A percentile compares a stretch with the other conserved stretches of the same genome.
Evolutionary conservation across 1,284 basidiomycete species (phyloP).

Genomic region (Heterobasidion annosum): DNA sequence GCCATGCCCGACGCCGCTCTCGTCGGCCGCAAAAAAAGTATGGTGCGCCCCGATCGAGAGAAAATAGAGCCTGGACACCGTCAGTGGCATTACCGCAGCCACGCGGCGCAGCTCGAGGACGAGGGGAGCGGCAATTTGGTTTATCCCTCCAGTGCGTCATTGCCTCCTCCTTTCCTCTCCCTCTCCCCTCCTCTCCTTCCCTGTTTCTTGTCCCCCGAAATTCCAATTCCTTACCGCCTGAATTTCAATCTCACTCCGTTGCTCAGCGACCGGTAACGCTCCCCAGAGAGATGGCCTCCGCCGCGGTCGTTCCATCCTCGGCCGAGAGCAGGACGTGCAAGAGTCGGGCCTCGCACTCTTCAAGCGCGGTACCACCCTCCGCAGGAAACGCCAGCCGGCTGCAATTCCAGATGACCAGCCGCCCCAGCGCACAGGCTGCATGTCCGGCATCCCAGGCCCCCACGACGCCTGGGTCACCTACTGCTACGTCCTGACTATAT

Average conservation of each 20-base stretch:
- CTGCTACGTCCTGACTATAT: conserved; percentile 82
- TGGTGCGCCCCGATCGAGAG: conserved; percentile 91
- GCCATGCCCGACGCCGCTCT: conserved; percentile 23
- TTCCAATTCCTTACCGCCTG: background rate
- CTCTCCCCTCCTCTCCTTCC: background rate
- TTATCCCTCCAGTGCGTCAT: conserved; percentile 67
- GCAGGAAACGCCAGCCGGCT: conserved; percentile 49
- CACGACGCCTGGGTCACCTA: conserved; percentile 96
- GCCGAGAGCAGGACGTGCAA: conserved; percentile 77
- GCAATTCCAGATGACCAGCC: conserved; percentile 27
- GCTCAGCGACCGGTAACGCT: conserved; percentile 73
- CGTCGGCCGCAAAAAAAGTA: conserved; percentile 80
- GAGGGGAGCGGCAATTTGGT: conserved; percentile 51
- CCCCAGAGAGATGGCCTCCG: conserved; percentile 60
- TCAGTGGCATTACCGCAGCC: conserved; percentile 92
- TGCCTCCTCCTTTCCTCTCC: conserved; percentile 2
- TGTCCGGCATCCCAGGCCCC: conserved; percentile 76
- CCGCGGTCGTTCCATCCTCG: conserved; percentile 82
- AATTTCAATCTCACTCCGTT: background rate
- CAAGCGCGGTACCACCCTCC: conserved; percentile 72
- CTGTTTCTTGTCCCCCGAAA: background rate
- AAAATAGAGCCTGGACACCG: conserved; percentile 94
- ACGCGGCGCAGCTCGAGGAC: conserved; percentile 76
- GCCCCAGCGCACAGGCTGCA: conserved; percentile 46
- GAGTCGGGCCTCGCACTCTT: conserved; percentile 86